Evolutionary conservation across 2,329 filamentous ascomycete genomes (phyloP), one percentile per base, ranked within the genome.

Genomic region (Rutstroemia sp.): DNA sequence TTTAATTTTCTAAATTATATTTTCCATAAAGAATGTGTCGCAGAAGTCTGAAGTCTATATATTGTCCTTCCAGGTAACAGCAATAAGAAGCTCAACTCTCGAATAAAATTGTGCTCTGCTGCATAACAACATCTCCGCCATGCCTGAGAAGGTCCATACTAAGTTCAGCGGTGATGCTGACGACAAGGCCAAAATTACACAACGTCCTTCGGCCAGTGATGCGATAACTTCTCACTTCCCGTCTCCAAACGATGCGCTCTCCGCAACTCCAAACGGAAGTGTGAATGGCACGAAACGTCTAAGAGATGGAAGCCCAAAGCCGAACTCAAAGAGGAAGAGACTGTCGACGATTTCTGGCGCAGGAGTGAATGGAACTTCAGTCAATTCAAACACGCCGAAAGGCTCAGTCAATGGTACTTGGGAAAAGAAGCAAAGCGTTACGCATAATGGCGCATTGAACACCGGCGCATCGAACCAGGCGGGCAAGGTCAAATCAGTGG

Each of bases 131-230:
- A 14, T 12, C 19, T 19, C 25, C 27, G 41, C 30, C 30, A 76
- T 76, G 73, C 72, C 73, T 27, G 72, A 75, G 64, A 69, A 70
- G 60, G 68, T 74, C 10, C 69, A 70, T 57, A 72, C 66, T 14
- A 67, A 68, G 37, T 75, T 75, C 58, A 66, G 64, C 17, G 70
- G 71, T 45, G 67, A 69, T 9, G 46, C 25, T 34, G 57, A 37
- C 23, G 54, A 52, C n/a, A 14, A 9, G 10, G n/a, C 39, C 9
- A 30, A 52, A 16, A 17, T 47, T 30, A 5, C 44, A 14, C 9
- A 47, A 8, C 14, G 14, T 47, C 14, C 19, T 30, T 34, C 21
- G 8, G 14, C 54, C n/a, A 49, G 19, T 12, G 19, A 25, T 44
- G 14, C 9, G 38, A 38, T 37, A 23, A 16, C 23, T 8, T 49